Evolutionary conservation across 352 stramenopile genomes (phyloP), one percentile per base, ranked within the genome.

Genomic region (Phytophthora sojae): DNA sequence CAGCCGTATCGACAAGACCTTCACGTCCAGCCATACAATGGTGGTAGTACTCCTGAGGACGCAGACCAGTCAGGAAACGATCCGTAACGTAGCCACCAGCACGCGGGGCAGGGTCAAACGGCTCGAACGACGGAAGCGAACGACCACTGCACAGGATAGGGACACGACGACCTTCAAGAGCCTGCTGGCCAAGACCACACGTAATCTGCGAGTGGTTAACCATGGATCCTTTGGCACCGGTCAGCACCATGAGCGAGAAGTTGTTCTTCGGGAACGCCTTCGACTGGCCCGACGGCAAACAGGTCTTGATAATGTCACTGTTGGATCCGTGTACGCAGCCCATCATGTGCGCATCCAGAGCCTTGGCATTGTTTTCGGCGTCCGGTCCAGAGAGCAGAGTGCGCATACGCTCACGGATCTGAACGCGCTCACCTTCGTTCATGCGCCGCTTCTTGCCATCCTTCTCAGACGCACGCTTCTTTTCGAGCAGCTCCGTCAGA

Each of bases 11-110:
- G 26, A 99, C 95, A 37, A 99, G 80, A 78, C 98, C 98, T 88
- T 99, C 98, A 71, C 98, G 89, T 15, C 98, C 98, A 67, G 97
- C 97, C 98, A 99, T 99, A 82, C 98, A 99, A 90, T 99, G 98
- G 78, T 99, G 99, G 85, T 99, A 99, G 84, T 99, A 99, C 81
- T 99, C 98, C 80, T 99, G 91, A 25, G 91, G 92, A 29, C 91
- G 84, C 57, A 98, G 79, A 53, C 98, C 98, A 45, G 98, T 99
- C 42, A 99, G 86, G 83, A 99, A 99, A 12, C 98, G 91, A 85
- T 99, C 98, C 23, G 97, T 98, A 69, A 99, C 98, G 84, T 99
- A 99, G 44, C 98, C 98, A 83, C 99, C 98, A 30, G 98, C 97
- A 67, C 98, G 84, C 21, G 98, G 98, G 39, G 94, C 97, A 37